phyloP scores from a whole-genome alignment of 495 filamentous ascomycete genomes.

The Penicillium longicatenatum region DNA sequence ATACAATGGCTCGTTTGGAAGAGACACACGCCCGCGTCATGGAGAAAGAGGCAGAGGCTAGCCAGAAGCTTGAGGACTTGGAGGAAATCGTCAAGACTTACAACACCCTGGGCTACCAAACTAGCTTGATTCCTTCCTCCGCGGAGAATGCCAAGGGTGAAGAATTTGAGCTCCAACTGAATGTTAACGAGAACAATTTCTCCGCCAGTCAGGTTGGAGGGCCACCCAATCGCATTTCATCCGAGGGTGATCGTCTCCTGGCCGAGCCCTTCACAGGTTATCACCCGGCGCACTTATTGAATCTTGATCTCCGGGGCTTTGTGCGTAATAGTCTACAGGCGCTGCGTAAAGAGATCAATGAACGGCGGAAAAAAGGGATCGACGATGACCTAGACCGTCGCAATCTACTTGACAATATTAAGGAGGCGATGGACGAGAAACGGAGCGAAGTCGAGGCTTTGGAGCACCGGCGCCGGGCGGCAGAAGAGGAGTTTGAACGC shows the following conservation, averaged over 20 bases:
- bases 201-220: constrained; percentile 68
- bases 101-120: constrained; percentile 92
- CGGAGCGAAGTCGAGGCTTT: constrained; percentile 86
- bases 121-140: constrained; percentile 80
- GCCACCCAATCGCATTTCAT: constrained; percentile 49
- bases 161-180: constrained; percentile 79
- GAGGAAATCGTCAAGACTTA: constrained; percentile 84
- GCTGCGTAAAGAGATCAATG: constrained; percentile 85
- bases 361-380: constrained; percentile 75
- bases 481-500: constrained; percentile 91
- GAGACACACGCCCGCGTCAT: constrained; percentile 79
- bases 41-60: constrained; percentile 83
- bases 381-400: constrained; percentile 89
- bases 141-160: constrained; percentile 82
- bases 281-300: constrained; percentile 82
- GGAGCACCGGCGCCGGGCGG: constrained; percentile 79
- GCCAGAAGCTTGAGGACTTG: constrained; percentile 80
- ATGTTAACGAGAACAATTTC: constrained; percentile 77
- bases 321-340: constrained; percentile 76
- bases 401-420: constrained; percentile 87
- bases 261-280: constrained; percentile 82
- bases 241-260: constrained; percentile 67
- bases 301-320: constrained; percentile 77
- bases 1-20: constrained; percentile 70
- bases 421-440: constrained; percentile 94